Conservation (phyloP, 306 rosid genomes). For the Medicago lupulina region DNA sequence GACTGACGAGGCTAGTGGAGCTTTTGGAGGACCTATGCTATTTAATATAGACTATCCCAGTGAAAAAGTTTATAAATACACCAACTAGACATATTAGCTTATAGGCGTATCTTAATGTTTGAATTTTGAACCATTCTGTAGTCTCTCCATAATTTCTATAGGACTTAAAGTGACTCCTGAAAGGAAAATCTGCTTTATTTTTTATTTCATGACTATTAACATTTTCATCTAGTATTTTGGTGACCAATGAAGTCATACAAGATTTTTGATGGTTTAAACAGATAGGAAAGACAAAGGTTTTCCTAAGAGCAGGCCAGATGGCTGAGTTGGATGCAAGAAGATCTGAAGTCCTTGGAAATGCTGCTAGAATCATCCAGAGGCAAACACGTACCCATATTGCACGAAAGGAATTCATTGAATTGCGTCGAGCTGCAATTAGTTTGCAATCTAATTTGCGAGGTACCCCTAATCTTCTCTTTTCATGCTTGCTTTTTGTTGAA, state of each 20-base stretch:
- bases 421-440: conserved; percentile 83
- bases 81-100: conserved; percentile 15
- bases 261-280: conserved; percentile 68
- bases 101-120: conserved; percentile 19
- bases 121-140: conserved; percentile 14
- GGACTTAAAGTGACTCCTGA: conserved; percentile 32
- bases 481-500: conserved; percentile 37
- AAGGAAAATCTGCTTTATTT: conserved; percentile 18
- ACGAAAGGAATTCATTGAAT: conserved; percentile 78
- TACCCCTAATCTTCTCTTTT: conserved; percentile 47
- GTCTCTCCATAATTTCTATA: conserved; percentile 24
- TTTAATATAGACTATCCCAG: conserved; percentile 25
- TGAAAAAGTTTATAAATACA: background rate
- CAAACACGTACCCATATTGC: conserved; percentile 94
- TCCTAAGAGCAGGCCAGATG: conserved; percentile 98
- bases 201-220: conserved; percentile 20
- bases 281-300: conserved; percentile 94
- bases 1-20: conserved; percentile 22
- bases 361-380: conserved; percentile 90
- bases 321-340: conserved; percentile 99
- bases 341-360: conserved; percentile 95
- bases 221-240: conserved; percentile 33
- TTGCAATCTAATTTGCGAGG: conserved; percentile 95
- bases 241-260: conserved; percentile 34
- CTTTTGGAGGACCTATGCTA: conserved; percentile 31